These are phyloP conservation scores for Paramecium bursaria DNA, from an alignment of 73 alveolate species.

Conservation along the genomic window DNA sequence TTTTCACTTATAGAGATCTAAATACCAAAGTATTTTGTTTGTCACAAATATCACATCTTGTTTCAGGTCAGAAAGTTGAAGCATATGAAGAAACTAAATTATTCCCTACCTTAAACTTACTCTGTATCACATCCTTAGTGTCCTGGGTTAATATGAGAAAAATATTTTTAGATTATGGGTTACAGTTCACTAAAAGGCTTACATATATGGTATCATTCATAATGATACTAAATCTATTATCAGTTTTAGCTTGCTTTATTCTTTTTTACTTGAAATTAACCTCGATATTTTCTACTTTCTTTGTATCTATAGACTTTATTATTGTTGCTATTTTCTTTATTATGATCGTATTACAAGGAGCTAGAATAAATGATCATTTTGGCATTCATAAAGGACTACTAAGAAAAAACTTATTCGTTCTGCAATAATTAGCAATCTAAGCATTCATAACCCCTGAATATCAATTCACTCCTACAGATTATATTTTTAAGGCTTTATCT, in stretches of 20 bases:
- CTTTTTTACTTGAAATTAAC: background rate
- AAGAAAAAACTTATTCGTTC: constrained; percentile 18
- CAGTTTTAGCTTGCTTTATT: background rate
- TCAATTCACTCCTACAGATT: constrained; percentile 17
- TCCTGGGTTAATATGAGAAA: constrained; percentile 63
- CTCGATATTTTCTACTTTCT: background rate
- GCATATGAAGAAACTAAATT: constrained; percentile 62
- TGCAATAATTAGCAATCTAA: constrained; percentile 8
- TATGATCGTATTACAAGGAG: constrained; percentile 23
- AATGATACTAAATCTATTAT: constrained; percentile 5
- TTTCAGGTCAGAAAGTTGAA: constrained; percentile 68
- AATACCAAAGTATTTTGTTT: constrained; percentile 54
- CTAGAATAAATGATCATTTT: constrained; percentile 50
- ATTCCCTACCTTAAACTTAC: constrained; percentile 58
- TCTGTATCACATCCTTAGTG: constrained; percentile 20
- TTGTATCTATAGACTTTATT: constrained; percentile 7
- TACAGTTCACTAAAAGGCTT: constrained; percentile 29
- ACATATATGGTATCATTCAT: constrained; percentile 54
- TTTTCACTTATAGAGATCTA: constrained; percentile 43
- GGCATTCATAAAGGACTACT: constrained; percentile 23
- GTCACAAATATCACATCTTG: constrained; percentile 55
- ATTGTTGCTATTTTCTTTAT: constrained; percentile 2
- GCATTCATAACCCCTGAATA: background rate
- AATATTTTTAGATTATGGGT: constrained; percentile 56
- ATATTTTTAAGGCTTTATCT: constrained; percentile 23